Evolutionary conservation across 2,329 filamentous ascomycete genomes (phyloP).

Genomic region (Penicillium occitanis): DNA sequence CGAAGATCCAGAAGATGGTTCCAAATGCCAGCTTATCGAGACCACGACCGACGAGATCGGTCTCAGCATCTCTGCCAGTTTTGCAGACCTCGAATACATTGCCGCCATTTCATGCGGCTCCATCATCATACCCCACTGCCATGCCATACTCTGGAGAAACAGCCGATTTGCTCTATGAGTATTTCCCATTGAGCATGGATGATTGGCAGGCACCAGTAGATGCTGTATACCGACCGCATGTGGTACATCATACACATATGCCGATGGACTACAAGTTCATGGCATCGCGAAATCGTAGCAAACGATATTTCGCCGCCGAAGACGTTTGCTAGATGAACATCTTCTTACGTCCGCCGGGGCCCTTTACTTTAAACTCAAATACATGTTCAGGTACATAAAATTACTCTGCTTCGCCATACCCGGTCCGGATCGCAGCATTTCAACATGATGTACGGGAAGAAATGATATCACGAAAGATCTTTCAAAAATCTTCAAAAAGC

Average conservation of each 20-base stretch:
- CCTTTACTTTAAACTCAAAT: background rate
- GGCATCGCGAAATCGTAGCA: conserved; percentile 64
- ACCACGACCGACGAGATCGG: conserved; percentile 33
- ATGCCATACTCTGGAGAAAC: conserved; percentile 58
- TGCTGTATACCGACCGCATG: conserved; percentile 85
- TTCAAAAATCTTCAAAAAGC: background rate
- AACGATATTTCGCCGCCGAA: conserved; percentile 71
- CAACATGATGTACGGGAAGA: conserved; percentile 14
- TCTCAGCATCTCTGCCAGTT: conserved; percentile 31
- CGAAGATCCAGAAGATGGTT: conserved; percentile 42
- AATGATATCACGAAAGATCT: conserved; percentile 13
- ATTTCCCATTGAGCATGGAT: conserved; percentile 86
- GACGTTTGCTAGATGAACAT: conserved; percentile 34
- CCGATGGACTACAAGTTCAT: conserved; percentile 70
- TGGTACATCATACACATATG: conserved; percentile 81
- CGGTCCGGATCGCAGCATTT: background rate
- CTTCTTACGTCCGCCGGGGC: background rate
- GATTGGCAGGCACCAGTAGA: conserved; percentile 91
- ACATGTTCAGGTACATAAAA: conserved; percentile 16
- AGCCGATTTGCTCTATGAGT: conserved; percentile 85
- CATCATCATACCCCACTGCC: conserved; percentile 57
- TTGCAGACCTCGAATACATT: conserved; percentile 27
- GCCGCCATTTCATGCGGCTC: conserved; percentile 28
- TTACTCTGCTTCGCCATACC: background rate
- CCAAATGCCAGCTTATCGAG: conserved; percentile 31